These are phyloP conservation scores for Plectosphaerella sp. DNA, from an alignment of 2,329 filamentous ascomycete genomes.

Conservation along the genomic window DNA sequence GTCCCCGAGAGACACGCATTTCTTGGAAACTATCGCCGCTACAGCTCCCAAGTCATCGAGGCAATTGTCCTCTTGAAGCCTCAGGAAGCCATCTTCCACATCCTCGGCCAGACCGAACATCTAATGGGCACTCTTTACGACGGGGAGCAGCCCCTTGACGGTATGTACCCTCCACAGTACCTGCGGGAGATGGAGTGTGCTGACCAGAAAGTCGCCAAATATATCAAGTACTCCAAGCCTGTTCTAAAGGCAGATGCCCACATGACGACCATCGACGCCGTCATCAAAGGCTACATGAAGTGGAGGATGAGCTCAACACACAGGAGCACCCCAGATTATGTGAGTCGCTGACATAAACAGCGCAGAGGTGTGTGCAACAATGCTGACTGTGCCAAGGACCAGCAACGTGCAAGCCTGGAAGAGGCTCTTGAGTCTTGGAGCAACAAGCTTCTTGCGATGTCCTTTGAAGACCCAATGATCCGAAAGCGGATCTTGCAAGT, in stretches of 20 bases:
- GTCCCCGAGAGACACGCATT: conserved; percentile 92
- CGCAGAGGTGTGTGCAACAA: neutral
- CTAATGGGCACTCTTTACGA: conserved; percentile 73
- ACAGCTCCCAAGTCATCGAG: conserved; percentile 84
- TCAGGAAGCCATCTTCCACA: conserved; percentile 80
- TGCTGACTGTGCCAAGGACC: conserved; percentile 10
- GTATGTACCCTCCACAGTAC: conserved; percentile 33
- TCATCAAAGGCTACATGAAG: conserved; percentile 82
- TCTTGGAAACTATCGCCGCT: conserved; percentile 89
- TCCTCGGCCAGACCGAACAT: conserved; percentile 73
- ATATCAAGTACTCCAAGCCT: conserved; percentile 66
- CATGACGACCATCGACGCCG: conserved; percentile 83
- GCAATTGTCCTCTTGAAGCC: conserved; percentile 77
- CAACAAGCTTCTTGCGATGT: conserved; percentile 63
- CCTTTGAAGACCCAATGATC: conserved; percentile 79
- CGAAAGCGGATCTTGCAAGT: conserved; percentile 77
- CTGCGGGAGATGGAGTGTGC: neutral
- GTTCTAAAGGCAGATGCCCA: conserved; percentile 81
- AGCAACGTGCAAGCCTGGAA: conserved; percentile 56
- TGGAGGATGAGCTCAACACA: conserved; percentile 48
- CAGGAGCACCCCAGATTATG: conserved; percentile 10
- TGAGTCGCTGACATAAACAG: neutral
- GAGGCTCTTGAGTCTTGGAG: conserved; percentile 68
- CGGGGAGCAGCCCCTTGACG: conserved; percentile 61
- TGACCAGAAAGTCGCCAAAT: conserved; percentile 41